Conservation (phyloP, 345 rosid species). For the Mercurialis annua region DNA sequence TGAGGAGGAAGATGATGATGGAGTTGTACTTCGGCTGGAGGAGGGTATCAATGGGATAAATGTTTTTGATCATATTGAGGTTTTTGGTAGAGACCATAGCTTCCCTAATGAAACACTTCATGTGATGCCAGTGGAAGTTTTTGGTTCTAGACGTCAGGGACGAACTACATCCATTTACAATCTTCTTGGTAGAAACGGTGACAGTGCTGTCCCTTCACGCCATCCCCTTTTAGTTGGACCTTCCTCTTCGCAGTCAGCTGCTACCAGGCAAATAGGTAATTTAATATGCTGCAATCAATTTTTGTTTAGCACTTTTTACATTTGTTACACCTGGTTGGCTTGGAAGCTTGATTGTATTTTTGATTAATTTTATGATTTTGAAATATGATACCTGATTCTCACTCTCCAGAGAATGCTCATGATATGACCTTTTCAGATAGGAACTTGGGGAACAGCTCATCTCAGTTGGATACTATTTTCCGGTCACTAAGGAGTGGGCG, state of each 20-base stretch:
- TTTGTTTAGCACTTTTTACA: neutral
- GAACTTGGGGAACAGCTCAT: slow-evolving; percentile 44
- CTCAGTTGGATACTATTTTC: slow-evolving; percentile 72
- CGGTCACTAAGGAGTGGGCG: slow-evolving; percentile 87
- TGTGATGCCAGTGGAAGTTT: slow-evolving; percentile 96
- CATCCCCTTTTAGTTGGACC: slow-evolving; percentile 90
- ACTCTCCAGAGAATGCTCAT: slow-evolving; percentile 43
- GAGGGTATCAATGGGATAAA: slow-evolving; percentile 90
- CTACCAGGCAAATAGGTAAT: slow-evolving; percentile 64
- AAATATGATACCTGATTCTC: neutral
- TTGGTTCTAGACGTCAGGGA: slow-evolving; percentile 95
- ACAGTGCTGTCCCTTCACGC: slow-evolving; percentile 54
- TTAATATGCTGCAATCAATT: neutral
- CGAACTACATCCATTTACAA: slow-evolving; percentile 93
- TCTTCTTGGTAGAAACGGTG: slow-evolving; percentile 79
- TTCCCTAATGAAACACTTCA: slow-evolving; percentile 83
- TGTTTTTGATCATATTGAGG: slow-evolving; percentile 90
- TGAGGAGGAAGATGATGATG: slow-evolving; percentile 87
- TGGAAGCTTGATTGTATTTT: neutral
- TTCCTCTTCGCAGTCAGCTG: slow-evolving; percentile 36
- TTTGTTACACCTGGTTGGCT: neutral
- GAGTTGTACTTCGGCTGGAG: slow-evolving; percentile 80
- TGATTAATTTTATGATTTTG: neutral
- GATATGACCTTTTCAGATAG: slow-evolving; percentile 51
- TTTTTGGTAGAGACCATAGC: slow-evolving; percentile 78